Base-by-base conservation (phyloP, 352 stramenopile genomes). In the Globisporangium alternatum region DNA sequence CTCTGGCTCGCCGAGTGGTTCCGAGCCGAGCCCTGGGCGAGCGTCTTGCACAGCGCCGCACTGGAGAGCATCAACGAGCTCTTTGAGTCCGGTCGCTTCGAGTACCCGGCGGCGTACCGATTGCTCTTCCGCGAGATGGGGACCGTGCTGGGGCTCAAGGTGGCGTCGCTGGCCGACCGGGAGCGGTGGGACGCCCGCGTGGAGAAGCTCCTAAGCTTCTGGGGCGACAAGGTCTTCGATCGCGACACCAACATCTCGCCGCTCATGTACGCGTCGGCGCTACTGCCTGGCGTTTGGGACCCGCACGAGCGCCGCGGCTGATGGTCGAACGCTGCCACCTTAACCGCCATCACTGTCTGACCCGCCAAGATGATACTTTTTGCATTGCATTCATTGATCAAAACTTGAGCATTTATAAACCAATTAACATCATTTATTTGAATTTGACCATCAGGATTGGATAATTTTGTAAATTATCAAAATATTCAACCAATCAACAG, bases 261-360 rank as follows among this genome's bases (percentile, higher is more conserved):
- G 37, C 75, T 80, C 58, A 86, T 83, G 57, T 76, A 76, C 54
- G 77, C 77, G 12, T 72, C 78, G 6, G 77, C 73, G 44, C 49
- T 72, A 41, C 51, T 69, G 7, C 77, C 77, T 1, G 71, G 71
- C 21, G 71, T 78, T 25, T 78, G 68, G 68, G 39, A 60, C 33
- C 55, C 67, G 19, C 48, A 54, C 33, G 19, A 2, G 7, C 31
- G 17, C 21, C 17, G 12, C 5, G 47, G 35, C 33, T 60, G 37
- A 10, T 60, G n/a, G 47, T 53, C 47, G 7, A 31, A 21, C n/a
- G n/a, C 19, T 13, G 35, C 12, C 12, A 30, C 22, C 25, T 39
- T n/a, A 13, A 55, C 13, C 30, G 2, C 28, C 49, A 39, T 25
- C 28, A 13, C 5, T 17, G 54, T 49, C 54, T 49, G 54, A 51